A percentile compares a stretch with the other conserved stretches of the same genome.
These are phyloP conservation scores for Citrus sp. DNA, from an alignment of 345 rosid species.

Conservation along the genomic window DNA sequence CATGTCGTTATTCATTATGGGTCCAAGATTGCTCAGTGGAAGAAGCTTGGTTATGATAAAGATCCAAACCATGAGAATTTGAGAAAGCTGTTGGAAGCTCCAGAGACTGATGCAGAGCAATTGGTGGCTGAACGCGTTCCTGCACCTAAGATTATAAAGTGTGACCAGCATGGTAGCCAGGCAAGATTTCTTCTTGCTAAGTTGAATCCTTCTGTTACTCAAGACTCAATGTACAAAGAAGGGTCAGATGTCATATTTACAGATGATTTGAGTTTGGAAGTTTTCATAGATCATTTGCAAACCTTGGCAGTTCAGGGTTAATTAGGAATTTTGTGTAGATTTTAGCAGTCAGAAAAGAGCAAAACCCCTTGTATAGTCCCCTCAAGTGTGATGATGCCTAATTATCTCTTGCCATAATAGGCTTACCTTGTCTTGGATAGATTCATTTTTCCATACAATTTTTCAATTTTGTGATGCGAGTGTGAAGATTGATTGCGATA, in stretches of 20 bases:
- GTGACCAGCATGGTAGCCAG: slow-evolving; percentile 92
- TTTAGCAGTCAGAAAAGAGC: neutral
- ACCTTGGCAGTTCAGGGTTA: slow-evolving; percentile 68
- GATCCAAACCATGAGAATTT: slow-evolving; percentile 84
- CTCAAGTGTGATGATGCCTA: neutral
- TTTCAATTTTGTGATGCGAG: neutral
- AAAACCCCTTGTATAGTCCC: neutral
- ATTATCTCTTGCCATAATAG: neutral
- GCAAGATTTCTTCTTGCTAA: slow-evolving; percentile 98
- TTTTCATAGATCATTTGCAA: slow-evolving; percentile 77
- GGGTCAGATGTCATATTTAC: slow-evolving; percentile 77
- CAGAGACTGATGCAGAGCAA: slow-evolving; percentile 65
- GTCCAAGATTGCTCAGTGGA: slow-evolving; percentile 88
- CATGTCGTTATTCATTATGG: slow-evolving; percentile 86
- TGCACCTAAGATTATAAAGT: slow-evolving; percentile 69
- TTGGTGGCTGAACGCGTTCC: slow-evolving; percentile 74
- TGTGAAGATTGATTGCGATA: neutral
- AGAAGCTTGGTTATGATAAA: slow-evolving; percentile 74
- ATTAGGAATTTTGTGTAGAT: slow-evolving; percentile 8
- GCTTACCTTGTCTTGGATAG: neutral
- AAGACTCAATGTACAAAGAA: slow-evolving; percentile 49
- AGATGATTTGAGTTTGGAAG: slow-evolving; percentile 90
- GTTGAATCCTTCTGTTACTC: slow-evolving; percentile 94
- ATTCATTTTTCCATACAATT: neutral
- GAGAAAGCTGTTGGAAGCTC: slow-evolving; percentile 84